Evolutionary conservation across 2,329 filamentous ascomycete species (phyloP), one percentile per base, ranked within the genome.

Genomic region (Fusarium sp.): DNA sequence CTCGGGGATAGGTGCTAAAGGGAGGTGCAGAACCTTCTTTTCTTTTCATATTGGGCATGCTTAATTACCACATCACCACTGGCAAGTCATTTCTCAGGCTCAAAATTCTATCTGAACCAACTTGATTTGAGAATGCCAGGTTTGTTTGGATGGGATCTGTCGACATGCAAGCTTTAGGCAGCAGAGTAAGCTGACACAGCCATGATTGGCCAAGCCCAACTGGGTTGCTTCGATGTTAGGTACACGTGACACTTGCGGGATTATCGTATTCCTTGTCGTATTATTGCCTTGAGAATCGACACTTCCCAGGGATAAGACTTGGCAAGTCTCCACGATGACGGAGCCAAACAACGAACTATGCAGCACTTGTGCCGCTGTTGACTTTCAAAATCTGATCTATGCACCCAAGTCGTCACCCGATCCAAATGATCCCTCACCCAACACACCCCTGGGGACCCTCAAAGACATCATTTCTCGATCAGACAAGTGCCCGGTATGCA

Each of bases 391-490:
- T 2, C 61, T 65, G 11, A 23, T 65, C 33, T 65, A 40, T 20
- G 27, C 55, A 33, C 31, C n/a, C 16, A 10, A 7, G 16, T 4
- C 46, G 11, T 11, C 6, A 27, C 16, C 16, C 2, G 10, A 16
- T 3, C 8, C 5, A 29, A 0, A 20, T 29, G 6, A 13, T 4
- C 18, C 38, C 6, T 42, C 18, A 20, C 18, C 2, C 1, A 42
- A 23, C 38, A 16, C 20, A 14, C 76, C 29, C 1, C 44, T 69
- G 0, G 67, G 67, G 1, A 57, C 49, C 5, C 55, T 69, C 1
- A 25, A 55, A n/a, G 44, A 46, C 0, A 33, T 69, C 4, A 4
- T 66, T 13, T 36, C 42, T 11, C 67, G 65, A 1, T 40, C 55
- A 0, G 4, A 14, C 4, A 5, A 7, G 4, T 69, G 67, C 20